Evolutionary conservation across 1,284 basidiomycete genomes (phyloP), one percentile per base, ranked within the genome.

Genomic region (Moniliella sp.): DNA sequence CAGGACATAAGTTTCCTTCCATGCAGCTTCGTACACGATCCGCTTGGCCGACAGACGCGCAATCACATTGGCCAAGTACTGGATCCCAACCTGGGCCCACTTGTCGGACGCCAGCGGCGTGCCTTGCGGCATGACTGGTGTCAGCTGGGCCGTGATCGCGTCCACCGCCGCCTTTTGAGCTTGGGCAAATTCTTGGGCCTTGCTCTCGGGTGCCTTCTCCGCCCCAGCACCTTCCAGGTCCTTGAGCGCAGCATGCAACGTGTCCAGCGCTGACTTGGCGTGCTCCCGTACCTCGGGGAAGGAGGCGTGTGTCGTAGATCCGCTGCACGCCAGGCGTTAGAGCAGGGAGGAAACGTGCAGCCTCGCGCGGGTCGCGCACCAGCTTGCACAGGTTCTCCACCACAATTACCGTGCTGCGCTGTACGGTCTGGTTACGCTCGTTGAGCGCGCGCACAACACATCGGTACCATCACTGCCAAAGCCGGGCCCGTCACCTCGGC

Each of bases 311-410:
- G 40, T 74, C 75, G 12, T 80, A 79, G 46, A 97, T 84, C 59
- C 77, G 79, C 60, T 82, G 73, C 17, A 94, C 84, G 44, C 84
- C 83, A 25, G 83, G 78, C 3, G 88, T 76, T 26, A 97, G 74
- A 29, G 75, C 70, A 44, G n/a, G 79, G 18, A 93, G 71, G 65
- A 94, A 88, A 29, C 71, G 70, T 7, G 82, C 83, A 29, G 91
- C 88, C 33, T 93, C 73, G 42, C 72, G 75, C 4, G 81, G 80
- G 53, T 91, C 75, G 37, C 88, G 76, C 28, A 97, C 91, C 35
- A 97, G 76, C 66, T 94, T 97, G 64, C 94, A 88, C 35, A 97
- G 70, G 65, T 97, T 97, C 60, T 88, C 84, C 39, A 88, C 74
- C 50, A 97, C 80, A 34, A 97, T 78, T 27, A 55, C 52, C n/a